Evolutionary conservation across 1,284 basidiomycete species (phyloP).

Genomic region (Trichosporon sp.): DNA sequence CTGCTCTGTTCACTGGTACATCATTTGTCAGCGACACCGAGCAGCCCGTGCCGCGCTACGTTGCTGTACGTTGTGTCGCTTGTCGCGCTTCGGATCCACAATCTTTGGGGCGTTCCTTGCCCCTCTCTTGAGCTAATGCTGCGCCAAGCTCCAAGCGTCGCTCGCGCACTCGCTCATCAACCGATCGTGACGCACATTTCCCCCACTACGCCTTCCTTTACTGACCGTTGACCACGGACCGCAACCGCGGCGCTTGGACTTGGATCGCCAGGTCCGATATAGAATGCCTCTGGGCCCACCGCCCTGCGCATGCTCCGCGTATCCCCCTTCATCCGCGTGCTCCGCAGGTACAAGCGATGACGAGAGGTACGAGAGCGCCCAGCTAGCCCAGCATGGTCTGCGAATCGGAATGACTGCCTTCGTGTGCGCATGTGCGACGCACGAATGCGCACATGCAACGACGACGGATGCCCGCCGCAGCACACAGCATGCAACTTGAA

Average conservation of each 20-base stretch:
- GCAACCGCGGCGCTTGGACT: neutral
- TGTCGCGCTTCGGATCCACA: neutral
- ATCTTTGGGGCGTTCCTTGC: neutral
- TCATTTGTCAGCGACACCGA: neutral
- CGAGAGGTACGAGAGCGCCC: neutral
- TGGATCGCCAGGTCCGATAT: neutral
- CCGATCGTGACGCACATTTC: constrained; percentile 2
- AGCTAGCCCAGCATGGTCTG: too few species aligned
- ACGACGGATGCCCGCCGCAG: neutral
- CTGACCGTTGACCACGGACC: neutral
- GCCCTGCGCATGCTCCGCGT: neutral
- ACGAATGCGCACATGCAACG: too few species aligned
- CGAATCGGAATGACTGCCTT: constrained; percentile 1
- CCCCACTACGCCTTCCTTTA: neutral
- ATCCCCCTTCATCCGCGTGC: too few species aligned
- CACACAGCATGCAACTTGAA: neutral
- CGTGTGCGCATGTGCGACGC: neutral
- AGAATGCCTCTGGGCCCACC: too few species aligned
- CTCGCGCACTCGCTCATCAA: neutral
- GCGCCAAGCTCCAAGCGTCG: too few species aligned
- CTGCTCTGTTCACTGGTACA: neutral
- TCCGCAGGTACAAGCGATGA: neutral
- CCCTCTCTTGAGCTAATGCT: too few species aligned
- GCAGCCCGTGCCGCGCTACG: too few species aligned
- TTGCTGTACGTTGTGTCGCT: neutral